Evolutionary conservation across 1,284 basidiomycete species (phyloP).

Genomic region (Rhizoctonia solani): DNA sequence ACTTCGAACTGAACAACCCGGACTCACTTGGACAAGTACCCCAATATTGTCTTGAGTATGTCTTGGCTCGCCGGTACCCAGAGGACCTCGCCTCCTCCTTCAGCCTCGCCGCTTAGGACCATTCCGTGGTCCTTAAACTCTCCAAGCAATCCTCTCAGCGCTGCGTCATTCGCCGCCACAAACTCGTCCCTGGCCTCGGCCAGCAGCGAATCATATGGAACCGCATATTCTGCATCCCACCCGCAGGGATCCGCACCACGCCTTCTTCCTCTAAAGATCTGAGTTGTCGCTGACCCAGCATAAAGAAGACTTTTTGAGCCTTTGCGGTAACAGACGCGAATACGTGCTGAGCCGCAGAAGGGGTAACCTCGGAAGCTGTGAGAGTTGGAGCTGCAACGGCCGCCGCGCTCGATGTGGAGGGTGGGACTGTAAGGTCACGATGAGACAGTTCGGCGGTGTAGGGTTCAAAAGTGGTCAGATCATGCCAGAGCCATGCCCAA

Average conservation of each 20-base stretch:
- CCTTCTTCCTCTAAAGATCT: constrained; percentile 52
- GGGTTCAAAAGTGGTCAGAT: constrained; percentile 77
- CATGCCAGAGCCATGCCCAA: constrained; percentile 80
- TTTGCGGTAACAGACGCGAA: constrained; percentile 84
- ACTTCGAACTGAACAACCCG: neutral
- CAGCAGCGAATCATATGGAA: constrained; percentile 68
- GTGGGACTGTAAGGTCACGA: constrained; percentile 64
- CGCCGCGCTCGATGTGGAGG: constrained; percentile 50
- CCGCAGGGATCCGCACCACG: constrained; percentile 42
- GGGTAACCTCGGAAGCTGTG: constrained; percentile 58
- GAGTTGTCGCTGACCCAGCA: constrained; percentile 70
- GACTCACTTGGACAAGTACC: constrained; percentile 9
- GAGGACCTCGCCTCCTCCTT: constrained; percentile 50
- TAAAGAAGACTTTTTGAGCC: constrained; percentile 75
- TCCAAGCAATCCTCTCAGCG: constrained; percentile 76
- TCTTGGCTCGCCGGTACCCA: constrained; percentile 86
- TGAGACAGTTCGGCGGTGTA: constrained; percentile 79
- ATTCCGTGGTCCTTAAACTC: constrained; percentile 91
- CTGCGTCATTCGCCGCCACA: constrained; percentile 83
- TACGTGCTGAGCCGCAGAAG: constrained; percentile 82
- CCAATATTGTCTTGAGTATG: constrained; percentile 46
- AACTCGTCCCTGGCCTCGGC: constrained; percentile 74
- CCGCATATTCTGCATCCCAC: constrained; percentile 53
- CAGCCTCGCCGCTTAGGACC: constrained; percentile 56
- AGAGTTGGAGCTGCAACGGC: constrained; percentile 49